Percentiles rank a stretch among this genome's conserved stretches.
phyloP scores from a whole-genome alignment of 2,329 filamentous ascomycete species.

The Diaporthe ilicicola region DNA sequence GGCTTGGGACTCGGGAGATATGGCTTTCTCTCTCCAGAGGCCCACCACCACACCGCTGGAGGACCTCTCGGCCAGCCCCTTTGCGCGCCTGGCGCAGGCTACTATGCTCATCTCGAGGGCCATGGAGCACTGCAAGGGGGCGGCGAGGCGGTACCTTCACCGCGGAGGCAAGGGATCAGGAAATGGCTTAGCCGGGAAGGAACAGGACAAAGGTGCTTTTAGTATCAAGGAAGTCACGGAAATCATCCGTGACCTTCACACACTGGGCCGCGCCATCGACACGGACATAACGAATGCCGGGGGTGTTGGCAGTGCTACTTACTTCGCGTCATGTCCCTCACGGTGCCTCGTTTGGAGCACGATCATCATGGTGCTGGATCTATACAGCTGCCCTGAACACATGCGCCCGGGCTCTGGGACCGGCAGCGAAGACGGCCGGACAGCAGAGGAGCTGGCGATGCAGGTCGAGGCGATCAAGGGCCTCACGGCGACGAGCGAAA shows the following conservation, averaged over 20 bases:
- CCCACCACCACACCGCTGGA: slow-evolving; percentile 51
- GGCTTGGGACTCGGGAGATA: slow-evolving; percentile 51
- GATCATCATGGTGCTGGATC: slow-evolving; percentile 44
- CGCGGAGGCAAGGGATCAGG: not conserved
- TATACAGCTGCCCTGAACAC: slow-evolving; percentile 46
- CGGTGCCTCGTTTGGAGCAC: slow-evolving; percentile 36
- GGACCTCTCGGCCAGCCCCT: slow-evolving; percentile 54
- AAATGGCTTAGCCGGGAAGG: not conserved
- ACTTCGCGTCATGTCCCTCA: slow-evolving; percentile 34
- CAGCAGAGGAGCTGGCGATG: slow-evolving; percentile 40
- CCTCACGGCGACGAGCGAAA: slow-evolving; percentile 41
- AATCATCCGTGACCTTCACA: slow-evolving; percentile 35
- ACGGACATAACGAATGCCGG: slow-evolving; percentile 27
- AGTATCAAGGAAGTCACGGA: slow-evolving; percentile 33
- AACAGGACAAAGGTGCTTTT: slow-evolving; percentile 29
- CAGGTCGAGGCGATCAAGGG: slow-evolving; percentile 45
- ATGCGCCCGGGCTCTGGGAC: slow-evolving; percentile 35
- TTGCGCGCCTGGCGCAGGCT: slow-evolving; percentile 57
- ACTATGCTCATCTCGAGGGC: slow-evolving; percentile 46
- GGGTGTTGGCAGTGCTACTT: not conserved
- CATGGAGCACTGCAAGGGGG: slow-evolving; percentile 42
- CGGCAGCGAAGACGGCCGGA: slow-evolving; percentile 48
- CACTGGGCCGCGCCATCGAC: slow-evolving; percentile 31
- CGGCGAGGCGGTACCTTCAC: slow-evolving; percentile 22
- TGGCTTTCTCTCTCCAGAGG: slow-evolving; percentile 39